Base-by-base conservation (phyloP, 2,329 filamentous ascomycete species). In the Ophiocordyceps camponoti-leonardi region DNA sequence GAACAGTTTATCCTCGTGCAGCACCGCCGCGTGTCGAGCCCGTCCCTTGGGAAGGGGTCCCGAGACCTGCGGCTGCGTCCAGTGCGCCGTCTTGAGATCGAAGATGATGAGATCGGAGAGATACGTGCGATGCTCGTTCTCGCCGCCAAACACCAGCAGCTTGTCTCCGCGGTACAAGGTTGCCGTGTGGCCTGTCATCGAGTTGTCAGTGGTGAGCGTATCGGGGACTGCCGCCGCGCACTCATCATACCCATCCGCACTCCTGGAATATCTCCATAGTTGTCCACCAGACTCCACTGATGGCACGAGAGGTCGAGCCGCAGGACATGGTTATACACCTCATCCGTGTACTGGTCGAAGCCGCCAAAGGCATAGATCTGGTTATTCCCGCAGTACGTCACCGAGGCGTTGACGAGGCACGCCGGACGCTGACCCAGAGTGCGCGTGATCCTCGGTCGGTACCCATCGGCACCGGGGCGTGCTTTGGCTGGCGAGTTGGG, bases 261-360 rank as follows among this genome's bases (percentile, higher is more conserved):
- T 14, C 90, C 90, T 5, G 90, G 90, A 52, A 96, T 96, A 64
- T 96, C 90, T 31, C 92, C 92, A 67, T 94, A 98, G 64, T 98
- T 98, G 65, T 96, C 92, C 19, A 98, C 90, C 44, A 98, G 69
- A 52, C 79, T 92, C 92, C 92, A 98, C 61, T 92, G 86, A 53
- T 92, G 80, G 50, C 82, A 88, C 49, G 82, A 73, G 50, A 98
- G 73, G 61, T 98, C 88, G 44, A 98, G 68, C 55, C 79, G 81
- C 51, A 98, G 71, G 40, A 98, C 92, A 66, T 98, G 92, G 59
- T 98, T 98, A 66, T 98, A 98, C 18, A 98, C 85, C 68, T 98
- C 92, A 61, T 98, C 92, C 0, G 92, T 98, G 60, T 94, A 96
- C 63, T 96, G 90, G 59, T 98, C 92, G 58, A 98, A 98, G 18